A percentile compares a stretch with the other conserved stretches of the same genome.
Evolutionary conservation across 768 basidiomycete species (phyloP).

Genomic region (Suillus ampliporus): DNA sequence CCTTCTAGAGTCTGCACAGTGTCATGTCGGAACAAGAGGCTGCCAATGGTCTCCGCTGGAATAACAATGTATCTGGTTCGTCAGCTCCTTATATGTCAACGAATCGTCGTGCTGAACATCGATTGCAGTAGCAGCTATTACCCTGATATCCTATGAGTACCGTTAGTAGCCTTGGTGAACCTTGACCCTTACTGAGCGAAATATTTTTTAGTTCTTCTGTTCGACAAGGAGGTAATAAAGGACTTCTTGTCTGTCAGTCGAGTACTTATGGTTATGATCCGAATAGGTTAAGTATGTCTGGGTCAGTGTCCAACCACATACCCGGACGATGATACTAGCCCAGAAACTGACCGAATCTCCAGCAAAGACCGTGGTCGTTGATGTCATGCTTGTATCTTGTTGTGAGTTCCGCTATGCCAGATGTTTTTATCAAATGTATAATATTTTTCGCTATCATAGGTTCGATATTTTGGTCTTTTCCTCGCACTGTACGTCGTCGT

Average conservation of each 20-base stretch:
- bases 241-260: too few species aligned
- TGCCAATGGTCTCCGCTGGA: neutral
- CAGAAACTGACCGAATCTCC: neutral
- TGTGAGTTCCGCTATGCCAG: neutral
- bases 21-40: neutral
- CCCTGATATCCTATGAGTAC: conserved; percentile 7
- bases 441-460: neutral
- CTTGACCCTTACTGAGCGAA: neutral
- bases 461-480: conserved; percentile 6
- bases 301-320: neutral
- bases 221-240: neutral
- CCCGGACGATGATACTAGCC: neutral
- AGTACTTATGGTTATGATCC: neutral
- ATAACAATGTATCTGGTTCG: conserved; percentile 3
- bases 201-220: neutral
- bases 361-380: neutral
- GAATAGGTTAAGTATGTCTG: neutral
- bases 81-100: neutral
- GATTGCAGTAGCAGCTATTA: neutral
- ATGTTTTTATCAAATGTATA: too few species aligned
- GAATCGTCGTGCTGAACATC: neutral
- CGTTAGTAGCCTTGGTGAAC: neutral
- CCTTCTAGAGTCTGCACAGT: neutral
- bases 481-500: neutral
- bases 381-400: conserved; percentile 1